Evolutionary conservation across 164 flowering plant genomes (phyloP).

Genomic region (Nymphaea thermarum): DNA sequence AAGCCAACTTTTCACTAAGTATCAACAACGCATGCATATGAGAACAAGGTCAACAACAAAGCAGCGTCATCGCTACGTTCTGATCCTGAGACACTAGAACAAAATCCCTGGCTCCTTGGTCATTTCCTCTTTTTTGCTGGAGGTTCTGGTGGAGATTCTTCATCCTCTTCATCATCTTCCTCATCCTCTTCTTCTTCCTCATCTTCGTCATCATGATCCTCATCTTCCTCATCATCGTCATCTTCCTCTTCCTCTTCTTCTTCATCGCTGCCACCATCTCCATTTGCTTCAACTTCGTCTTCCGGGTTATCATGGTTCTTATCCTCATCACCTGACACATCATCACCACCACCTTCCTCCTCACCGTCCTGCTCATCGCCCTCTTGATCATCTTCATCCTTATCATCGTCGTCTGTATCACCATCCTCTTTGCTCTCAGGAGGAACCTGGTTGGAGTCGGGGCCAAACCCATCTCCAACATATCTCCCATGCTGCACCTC

Average conservation of each 20-base stretch:
- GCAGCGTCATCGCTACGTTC: too few species aligned
- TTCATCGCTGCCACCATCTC: neutral
- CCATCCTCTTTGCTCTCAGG: neutral
- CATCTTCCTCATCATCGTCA: neutral
- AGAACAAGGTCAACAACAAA: too few species aligned
- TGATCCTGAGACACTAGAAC: too few species aligned
- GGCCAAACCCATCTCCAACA: slow-evolving; percentile 16
- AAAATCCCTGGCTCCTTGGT: neutral
- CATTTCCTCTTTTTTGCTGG: slow-evolving; percentile 19
- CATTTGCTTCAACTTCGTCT: slow-evolving; percentile 2
- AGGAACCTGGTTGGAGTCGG: slow-evolving; percentile 2
- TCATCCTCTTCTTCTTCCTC: slow-evolving; percentile 2
- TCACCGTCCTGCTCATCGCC: neutral
- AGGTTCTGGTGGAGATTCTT: slow-evolving; percentile 7
- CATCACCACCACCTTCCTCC: neutral
- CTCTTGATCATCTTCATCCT: neutral
- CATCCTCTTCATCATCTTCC: slow-evolving; percentile 6
- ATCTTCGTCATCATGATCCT: neutral
- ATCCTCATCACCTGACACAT: neutral
- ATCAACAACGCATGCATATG: too few species aligned
- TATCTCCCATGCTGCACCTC: slow-evolving; percentile 33
- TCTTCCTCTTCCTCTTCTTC: neutral
- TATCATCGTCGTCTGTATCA: neutral
- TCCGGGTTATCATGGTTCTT: neutral
- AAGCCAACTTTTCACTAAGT: too few species aligned